These are phyloP conservation scores for Blastobotrys proliferans DNA, from an alignment of 1,139 yeast genomes.

Conservation along the genomic window DNA sequence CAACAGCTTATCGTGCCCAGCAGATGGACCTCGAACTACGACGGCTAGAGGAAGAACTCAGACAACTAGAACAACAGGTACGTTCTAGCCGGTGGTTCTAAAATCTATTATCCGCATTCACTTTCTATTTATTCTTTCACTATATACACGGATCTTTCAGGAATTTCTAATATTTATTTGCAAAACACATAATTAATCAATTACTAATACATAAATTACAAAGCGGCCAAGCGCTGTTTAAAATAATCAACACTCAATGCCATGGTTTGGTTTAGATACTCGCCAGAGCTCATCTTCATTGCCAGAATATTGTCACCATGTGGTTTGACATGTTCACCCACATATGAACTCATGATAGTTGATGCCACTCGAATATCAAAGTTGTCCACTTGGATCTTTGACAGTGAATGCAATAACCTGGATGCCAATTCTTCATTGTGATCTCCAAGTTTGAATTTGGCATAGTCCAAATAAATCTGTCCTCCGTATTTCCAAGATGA, in stretches of 20 bases:
- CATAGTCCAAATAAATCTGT: conserved; percentile 35
- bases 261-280: conserved; percentile 25
- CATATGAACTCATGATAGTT: conserved; percentile 48
- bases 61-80: conserved; percentile 8
- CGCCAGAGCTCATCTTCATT: conserved; percentile 30
- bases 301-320: conserved; percentile 22
- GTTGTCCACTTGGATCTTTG: conserved; percentile 38
- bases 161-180: not conserved
- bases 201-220: conserved; percentile 1
- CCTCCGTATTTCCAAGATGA: conserved; percentile 55
- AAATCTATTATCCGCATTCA: not conserved
- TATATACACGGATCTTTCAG: too few relatives aligned
- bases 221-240: conserved; percentile 16
- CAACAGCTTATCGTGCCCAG: conserved; percentile 4
- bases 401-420: conserved; percentile 36
- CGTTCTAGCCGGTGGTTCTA: not conserved
- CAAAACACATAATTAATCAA: not conserved
- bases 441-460: conserved; percentile 13
- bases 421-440: conserved; percentile 1
- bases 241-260: conserved; percentile 22
- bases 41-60: conserved; percentile 8
- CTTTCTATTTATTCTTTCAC: conserved; percentile 1
- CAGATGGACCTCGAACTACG: conserved; percentile 10
- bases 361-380: conserved; percentile 44
- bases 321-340: conserved; percentile 31